Evolutionary conservation across 306 rosid species (phyloP), one percentile per base, ranked within the genome.

Genomic region (Cicer cuneatum): DNA sequence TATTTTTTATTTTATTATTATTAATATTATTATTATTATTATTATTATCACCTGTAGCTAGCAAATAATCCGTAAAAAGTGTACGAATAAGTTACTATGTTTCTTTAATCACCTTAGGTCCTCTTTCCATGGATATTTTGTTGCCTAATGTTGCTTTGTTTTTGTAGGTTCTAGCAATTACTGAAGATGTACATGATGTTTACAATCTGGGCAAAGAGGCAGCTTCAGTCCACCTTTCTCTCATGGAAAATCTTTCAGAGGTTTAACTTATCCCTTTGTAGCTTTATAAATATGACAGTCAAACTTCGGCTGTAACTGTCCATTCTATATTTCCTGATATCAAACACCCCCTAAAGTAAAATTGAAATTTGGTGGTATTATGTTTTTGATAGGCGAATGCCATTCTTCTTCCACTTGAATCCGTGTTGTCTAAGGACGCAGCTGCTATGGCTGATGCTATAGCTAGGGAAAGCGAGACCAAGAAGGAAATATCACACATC

Each of bases 111-210:
- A 9, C 59, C 51, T 69, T 16, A 68, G 33, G 15, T 61, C 68
- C 49, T 69, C 52, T 61, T 70, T 72, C n/a, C 42, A 43, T 18
- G 18, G 13, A 43, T 37, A 45, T 19, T 76, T 81, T 71, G 51
- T 38, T 43, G 40, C 62, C 37, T 66, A 68, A 68, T 73, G 57
- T 64, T 78, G 61, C 72, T 16, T 49, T 69, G 38, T 69, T 48
- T 66, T 72, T 73, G 10, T 59, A 93, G 98, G 97, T 93, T 72
- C 86, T 93, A 48, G 97, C 93, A 14, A 89, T 93, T 84, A 89
- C 98, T 73, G 97, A 93, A 84, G 97, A 93, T 83, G 81, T 91
- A 54, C 98, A 91, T 7, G 96, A 93, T 88, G 98, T 93, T 74
- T 81, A 88, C 78, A 89, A 84, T 85, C 79, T 91, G 80, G 98